Base-by-base conservation (phyloP, 208 protist genomes). In the Leptomonas seymouri region DNA sequence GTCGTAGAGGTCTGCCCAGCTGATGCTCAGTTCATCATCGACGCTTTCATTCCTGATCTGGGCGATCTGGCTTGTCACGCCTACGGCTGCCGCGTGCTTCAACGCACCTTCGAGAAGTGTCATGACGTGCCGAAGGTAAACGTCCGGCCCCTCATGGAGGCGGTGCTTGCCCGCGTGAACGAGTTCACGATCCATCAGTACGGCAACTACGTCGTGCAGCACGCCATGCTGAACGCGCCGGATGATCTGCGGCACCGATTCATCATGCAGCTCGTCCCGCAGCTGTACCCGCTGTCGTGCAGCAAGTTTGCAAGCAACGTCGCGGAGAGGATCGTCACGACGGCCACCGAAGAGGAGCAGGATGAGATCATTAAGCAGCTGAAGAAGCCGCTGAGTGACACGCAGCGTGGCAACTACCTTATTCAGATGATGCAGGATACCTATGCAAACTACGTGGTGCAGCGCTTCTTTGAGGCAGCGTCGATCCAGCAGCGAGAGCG, bases 231-330 rank as follows among this genome's bases (percentile, higher is more conserved):
- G 58, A 93, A 98, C 67, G 95, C 97, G 16, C 85, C 81, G 0
- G 78, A 76, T 25, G 82, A 91, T 31, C 71, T 98, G 25, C 88
- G 94, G 44, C 64, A 80, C 46, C 71, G 73, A 30, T 94, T 99
- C 45, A 70, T 98, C 7, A 69, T 67, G 39, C 65, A 81, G 44
- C 77, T 94, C 9, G 77, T 80, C 31, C 89, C 86, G 49, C 86
- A 95, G 58, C 71, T 95, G 25, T 94, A 90, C 73, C 86, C 88
- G 8, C 68, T 93, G 23, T 90, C 90, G 7, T 87, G 96, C 80
- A 98, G 99, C 86, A 99, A 99, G 76, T 99, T 99, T 73, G 97
- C 98, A 16, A 98, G 90, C 63, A 99, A 99, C 86, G 98, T 99
- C 8, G 95, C 99, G 11, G 98, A 99, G 79, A 98, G 98, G 72